These are phyloP conservation scores for Asparagopsis taxiformis DNA, from an alignment of 31 red algal genomes.

Conservation along the genomic window DNA sequence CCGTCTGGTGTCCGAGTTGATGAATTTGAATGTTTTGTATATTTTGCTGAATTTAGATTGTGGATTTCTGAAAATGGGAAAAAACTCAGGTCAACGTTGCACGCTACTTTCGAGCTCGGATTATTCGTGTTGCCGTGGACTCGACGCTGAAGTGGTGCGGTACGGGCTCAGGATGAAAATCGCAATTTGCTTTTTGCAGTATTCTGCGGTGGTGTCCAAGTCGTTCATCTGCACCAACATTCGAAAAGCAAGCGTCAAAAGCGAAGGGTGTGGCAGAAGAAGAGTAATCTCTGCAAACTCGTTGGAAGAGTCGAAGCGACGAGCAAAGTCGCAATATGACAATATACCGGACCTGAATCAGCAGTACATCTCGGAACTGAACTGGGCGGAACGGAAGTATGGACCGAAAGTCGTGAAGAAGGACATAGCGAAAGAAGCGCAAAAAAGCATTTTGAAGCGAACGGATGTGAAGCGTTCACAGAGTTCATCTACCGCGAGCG, in stretches of 20 bases:
- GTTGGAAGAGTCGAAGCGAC: slow-evolving; percentile 72
- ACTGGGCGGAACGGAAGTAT: slow-evolving; percentile 57
- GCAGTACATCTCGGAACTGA: slow-evolving; percentile 55
- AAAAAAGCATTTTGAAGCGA: slow-evolving; percentile 22
- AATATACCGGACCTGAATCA: slow-evolving; percentile 81
- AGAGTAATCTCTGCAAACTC: slow-evolving; percentile 25
- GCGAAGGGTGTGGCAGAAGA: not conserved
- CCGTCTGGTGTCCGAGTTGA: too few relatives aligned
- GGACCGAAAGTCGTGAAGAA: slow-evolving; percentile 32
- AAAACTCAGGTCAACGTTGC: too few relatives aligned
- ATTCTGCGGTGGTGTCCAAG: too few relatives aligned
- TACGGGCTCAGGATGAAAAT: too few relatives aligned
- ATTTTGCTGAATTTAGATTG: too few relatives aligned
- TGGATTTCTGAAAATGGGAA: too few relatives aligned
- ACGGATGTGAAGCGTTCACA: not conserved
- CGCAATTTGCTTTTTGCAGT: not conserved
- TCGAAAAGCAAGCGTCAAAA: not conserved
- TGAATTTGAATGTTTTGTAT: too few relatives aligned
- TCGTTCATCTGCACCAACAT: not conserved
- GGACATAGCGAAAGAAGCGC: slow-evolving; percentile 40
- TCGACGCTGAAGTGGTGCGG: too few relatives aligned
- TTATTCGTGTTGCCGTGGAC: too few relatives aligned
- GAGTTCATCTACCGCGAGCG: not conserved
- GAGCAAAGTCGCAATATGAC: slow-evolving; percentile 57
- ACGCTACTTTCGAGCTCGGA: too few relatives aligned